Conservation (phyloP, 345 rosid genomes). For the Euphorbia peplus region DNA sequence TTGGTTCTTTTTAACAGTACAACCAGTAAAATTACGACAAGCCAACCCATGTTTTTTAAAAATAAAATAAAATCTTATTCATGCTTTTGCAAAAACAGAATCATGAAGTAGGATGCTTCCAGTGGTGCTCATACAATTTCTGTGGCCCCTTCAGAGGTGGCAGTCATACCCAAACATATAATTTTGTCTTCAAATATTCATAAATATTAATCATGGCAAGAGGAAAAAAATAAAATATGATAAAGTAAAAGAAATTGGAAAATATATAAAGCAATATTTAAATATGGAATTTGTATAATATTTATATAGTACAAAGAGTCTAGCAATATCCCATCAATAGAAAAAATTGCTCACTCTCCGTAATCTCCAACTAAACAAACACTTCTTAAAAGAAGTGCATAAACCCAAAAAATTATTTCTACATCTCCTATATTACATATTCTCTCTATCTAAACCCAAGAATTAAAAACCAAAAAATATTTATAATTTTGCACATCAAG, state of each 20-base stretch:
- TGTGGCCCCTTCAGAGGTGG: neutral
- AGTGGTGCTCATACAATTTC: neutral
- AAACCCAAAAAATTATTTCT: constrained; percentile 21
- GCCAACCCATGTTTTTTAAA: neutral
- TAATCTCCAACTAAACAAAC: neutral
- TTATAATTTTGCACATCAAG: constrained; percentile 24
- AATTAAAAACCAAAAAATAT: neutral
- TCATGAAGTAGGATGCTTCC: neutral
- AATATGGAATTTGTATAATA: constrained; percentile 1
- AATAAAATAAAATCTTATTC: too few relatives aligned
- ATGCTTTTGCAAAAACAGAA: neutral
- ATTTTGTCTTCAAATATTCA: constrained; percentile 3
- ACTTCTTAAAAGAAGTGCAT: constrained; percentile 25
- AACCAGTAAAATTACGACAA: neutral
- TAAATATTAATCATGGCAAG: neutral
- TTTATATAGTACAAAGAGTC: constrained; percentile 10
- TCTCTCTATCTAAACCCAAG: constrained; percentile 7
- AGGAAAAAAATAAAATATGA: neutral
- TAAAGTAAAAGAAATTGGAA: neutral
- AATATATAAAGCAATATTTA: constrained; percentile 6
- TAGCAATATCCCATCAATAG: constrained; percentile 1
- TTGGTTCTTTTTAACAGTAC: neutral
- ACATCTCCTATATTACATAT: constrained; percentile 15
- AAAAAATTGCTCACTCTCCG: constrained; percentile 18
- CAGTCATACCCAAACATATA: neutral